Base-by-base conservation (phyloP, 1,284 basidiomycete species). In the Gomphus bonarii region DNA sequence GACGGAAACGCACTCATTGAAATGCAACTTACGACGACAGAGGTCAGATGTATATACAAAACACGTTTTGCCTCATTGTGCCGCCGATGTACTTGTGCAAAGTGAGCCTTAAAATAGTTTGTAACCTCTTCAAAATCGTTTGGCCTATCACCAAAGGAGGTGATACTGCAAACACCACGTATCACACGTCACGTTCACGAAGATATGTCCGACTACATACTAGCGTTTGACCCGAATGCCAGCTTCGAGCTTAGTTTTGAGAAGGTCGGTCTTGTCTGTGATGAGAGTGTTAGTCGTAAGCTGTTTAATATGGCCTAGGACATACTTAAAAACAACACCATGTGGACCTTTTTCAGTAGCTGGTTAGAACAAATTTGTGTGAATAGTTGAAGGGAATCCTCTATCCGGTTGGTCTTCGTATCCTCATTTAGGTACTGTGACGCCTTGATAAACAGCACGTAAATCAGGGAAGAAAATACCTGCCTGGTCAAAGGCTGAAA, bases 401-500 rank as follows among this genome's bases (percentile, higher is more conserved):
- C 81, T 58, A 90, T 84, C 60, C 87, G 73, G 67, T 90, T 90
- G 52, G 81, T 84, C 59, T 78, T 76, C 9, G 81, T 74, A 65
- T 90, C 87, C 70, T 90, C 88, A 65, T 88, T 86, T 9, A 90
- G 78, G 68, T 87, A 89, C 84, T 89, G 61, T 28, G 56, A 51
- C 62, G 58, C 20, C 48, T 47, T 50, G 35, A 14, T 36, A 31
- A 35, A 31, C 22, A 14, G 30, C 25, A 46, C 18, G 22, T 33
- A 50, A 40, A 25, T 40, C 48, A 48, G 30, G 8, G 22, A n/a
- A 43, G 57, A 54, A 58, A 25, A 16, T 20, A 59, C 70, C 62
- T 63, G 81, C 85, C 79, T 88, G 86, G 73, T 90, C 87, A 65
- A 86, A 90, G 44, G 88, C 87, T 64, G 85, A 87, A 63, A 90